Evolutionary conservation across 2,329 filamentous ascomycete genomes (phyloP).

Genomic region (Plenodomus tracheiphilus): DNA sequence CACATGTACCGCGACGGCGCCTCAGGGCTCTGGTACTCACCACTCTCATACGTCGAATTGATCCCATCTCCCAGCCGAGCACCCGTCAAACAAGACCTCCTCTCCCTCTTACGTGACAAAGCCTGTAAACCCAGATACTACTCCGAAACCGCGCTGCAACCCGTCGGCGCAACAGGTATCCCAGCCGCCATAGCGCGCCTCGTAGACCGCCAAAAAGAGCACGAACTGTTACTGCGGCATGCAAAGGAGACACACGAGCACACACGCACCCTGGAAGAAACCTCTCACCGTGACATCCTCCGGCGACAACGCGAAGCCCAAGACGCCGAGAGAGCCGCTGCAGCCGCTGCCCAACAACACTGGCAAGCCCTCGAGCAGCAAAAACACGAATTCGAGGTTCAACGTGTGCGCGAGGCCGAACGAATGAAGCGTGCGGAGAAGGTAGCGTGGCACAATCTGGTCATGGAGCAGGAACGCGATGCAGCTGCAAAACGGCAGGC

Average conservation of each 20-base stretch:
- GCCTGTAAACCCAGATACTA: conserved; percentile 38
- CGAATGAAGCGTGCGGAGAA: conserved; percentile 37
- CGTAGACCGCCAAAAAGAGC: conserved; percentile 37
- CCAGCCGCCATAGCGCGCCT: conserved; percentile 31
- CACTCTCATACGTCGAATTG: conserved; percentile 62
- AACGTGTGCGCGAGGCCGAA: conserved; percentile 35
- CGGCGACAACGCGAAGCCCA: conserved; percentile 33
- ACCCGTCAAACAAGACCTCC: conserved; percentile 20
- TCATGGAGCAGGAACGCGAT: conserved; percentile 36
- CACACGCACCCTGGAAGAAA: conserved; percentile 32
- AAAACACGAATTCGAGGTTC: conserved; percentile 38
- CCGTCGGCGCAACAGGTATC: conserved; percentile 41
- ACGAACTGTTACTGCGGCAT: conserved; percentile 31
- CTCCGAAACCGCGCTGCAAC: conserved; percentile 42
- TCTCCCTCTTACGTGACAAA: conserved; percentile 39
- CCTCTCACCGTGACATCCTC: conserved; percentile 29
- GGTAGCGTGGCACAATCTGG: conserved; percentile 32
- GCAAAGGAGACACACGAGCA: conserved; percentile 34
- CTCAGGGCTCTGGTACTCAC: conserved; percentile 62
- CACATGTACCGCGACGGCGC: conserved; percentile 44
- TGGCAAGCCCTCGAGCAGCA: conserved; percentile 29
- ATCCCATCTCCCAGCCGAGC: conserved; percentile 25
- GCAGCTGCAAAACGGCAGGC: conserved; percentile 19
- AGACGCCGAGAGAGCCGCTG: conserved; percentile 27
- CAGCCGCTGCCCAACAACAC: conserved; percentile 22